Evolutionary conservation across 345 rosid species (phyloP).

Genomic region (Gossypium anomalum): DNA sequence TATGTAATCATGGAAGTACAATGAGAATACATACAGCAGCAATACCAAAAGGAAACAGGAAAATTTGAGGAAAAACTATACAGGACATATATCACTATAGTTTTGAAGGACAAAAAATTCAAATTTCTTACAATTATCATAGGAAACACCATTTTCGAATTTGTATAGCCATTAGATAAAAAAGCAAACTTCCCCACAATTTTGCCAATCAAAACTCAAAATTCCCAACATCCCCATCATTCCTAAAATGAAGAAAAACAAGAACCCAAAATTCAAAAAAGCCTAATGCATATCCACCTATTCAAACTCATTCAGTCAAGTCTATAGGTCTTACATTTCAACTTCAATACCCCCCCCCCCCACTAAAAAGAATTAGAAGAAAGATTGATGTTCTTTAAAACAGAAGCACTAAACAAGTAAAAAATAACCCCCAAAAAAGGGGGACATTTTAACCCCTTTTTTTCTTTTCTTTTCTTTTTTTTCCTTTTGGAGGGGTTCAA

Average conservation of each 20-base stretch:
- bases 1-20: neutral
- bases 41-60: neutral
- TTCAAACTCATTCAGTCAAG: neutral
- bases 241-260: neutral
- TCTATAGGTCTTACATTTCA: neutral
- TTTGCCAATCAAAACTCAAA: too few species aligned
- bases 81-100: neutral
- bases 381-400: neutral
- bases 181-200: neutral
- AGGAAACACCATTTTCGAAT: neutral
- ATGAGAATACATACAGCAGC: neutral
- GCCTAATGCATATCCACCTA: neutral
- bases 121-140: neutral
- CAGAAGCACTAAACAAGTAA: neutral
- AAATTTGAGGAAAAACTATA: neutral
- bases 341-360: neutral
- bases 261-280: constrained; percentile 6
- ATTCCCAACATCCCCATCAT: neutral
- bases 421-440: neutral
- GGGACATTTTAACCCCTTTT: neutral
- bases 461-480: neutral
- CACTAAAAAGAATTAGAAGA: neutral
- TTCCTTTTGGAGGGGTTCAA: neutral
- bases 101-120: constrained; percentile 6
- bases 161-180: neutral